Evolutionary conservation across 148 eudicot genomes (phyloP).

Genomic region (Rhododendron ferrugineum): DNA sequence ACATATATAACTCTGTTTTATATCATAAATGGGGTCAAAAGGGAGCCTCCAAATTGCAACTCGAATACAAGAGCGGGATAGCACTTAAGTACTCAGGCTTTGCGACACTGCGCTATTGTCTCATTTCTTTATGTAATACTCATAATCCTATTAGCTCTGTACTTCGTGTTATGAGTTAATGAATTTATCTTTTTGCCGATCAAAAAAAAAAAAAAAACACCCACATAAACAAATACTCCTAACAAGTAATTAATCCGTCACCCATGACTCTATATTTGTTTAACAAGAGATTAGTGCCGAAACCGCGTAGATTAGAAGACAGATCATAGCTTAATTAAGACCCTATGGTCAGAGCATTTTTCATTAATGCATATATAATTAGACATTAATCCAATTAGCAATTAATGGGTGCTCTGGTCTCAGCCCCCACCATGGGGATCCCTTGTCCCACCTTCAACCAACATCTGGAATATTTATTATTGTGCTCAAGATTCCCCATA

Average conservation of each 20-base stretch:
- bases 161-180: too few species aligned
- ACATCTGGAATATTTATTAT: constrained; percentile 37
- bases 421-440: constrained; percentile 26
- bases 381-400: background rate
- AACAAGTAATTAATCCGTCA: background rate
- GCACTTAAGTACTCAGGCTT: too few species aligned
- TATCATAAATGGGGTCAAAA: too few species aligned
- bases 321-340: background rate
- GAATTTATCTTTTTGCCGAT: too few species aligned
- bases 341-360: background rate
- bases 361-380: background rate
- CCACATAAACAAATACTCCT: too few species aligned
- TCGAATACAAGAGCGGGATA: too few species aligned
- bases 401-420: constrained; percentile 8
- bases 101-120: background rate
- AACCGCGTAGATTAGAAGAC: constrained; percentile 9
- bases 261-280: background rate
- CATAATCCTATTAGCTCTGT: too few species aligned
- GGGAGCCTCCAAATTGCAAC: too few species aligned
- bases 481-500: constrained; percentile 34
- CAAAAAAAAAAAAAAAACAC: too few species aligned
- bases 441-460: constrained; percentile 43
- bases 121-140: too few species aligned
- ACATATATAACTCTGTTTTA: too few species aligned
- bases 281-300: background rate